Base-by-base conservation (phyloP, 1,139 yeast genomes). In the Magnusiomyces tetraspermus region DNA sequence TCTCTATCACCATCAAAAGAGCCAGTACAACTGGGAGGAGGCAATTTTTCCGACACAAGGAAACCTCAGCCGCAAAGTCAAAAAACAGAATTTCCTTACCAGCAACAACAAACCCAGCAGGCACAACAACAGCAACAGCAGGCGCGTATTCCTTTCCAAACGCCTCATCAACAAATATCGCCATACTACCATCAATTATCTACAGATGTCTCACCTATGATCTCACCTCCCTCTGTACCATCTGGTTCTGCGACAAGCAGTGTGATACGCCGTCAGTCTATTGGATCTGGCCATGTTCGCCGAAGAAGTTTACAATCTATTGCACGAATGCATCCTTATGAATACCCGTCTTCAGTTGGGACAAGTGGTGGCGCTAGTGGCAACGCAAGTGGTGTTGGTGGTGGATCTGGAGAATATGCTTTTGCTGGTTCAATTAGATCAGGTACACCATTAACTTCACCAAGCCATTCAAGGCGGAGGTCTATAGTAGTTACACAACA, bases 1-100 rank as follows among this genome's bases (percentile, higher is more conserved):
- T 24, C 46, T 11, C 23, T 28, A 24, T 43, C 46, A 17, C 46
- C 46, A n/a, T 19, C 36, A n/a, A 43, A 23, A 28, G 36, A 43
- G 44, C 44, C 24, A 17, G 44, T 21, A 4, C 28, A 19, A 40
- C 21, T 22, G 6, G 24, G 28, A 40, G 17, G 41, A 17, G 15
- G 21, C 21, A 15, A 37, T 37, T 28, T 28, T 8, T 28, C n/a
- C n/a, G n/a, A n/a, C n/a, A n/a, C 31, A 28, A 28, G 10, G 11
- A 11, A 11, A 28, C 31, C 11, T 28, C 6, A 28, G 31, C 31
- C 6, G 31, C 31, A 28, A 28, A 11, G 10, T 28, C 31, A 28
- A 28, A 28, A 6, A 28, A 11, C 31, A 28, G 31, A 28, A 8
- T 28, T 28, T 28, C 10, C 31, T n/a, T n/a, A n/a, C n/a, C n/a